A percentile compares a stretch with the other conserved stretches of the same genome.
These are phyloP conservation scores for Malassezia pachydermatis DNA, from an alignment of 1,284 basidiomycete species.

Conservation along the genomic window DNA sequence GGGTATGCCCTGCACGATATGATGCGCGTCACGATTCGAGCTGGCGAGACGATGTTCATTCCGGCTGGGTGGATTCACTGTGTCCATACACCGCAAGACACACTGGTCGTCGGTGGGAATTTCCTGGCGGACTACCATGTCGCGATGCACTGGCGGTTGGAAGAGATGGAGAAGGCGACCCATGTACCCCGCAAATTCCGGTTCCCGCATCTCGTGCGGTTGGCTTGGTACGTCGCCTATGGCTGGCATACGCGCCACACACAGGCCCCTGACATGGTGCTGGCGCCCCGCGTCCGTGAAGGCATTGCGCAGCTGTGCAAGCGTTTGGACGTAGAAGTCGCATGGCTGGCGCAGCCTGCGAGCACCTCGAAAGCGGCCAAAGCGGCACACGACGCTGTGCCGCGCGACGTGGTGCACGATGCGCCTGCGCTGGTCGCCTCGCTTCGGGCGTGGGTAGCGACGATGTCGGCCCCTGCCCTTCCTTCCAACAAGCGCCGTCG, in stretches of 20 bases:
- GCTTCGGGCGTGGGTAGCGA: too few species aligned
- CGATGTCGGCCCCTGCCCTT: too few species aligned
- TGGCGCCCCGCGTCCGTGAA: background rate
- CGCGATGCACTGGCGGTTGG: constrained; percentile 59
- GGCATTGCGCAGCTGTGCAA: constrained; percentile 9
- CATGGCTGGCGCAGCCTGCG: constrained; percentile 1
- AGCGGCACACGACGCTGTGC: constrained; percentile 12
- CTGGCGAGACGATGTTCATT: constrained; percentile 76
- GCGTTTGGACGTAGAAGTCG: constrained; percentile 5
- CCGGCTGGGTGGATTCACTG: constrained; percentile 81
- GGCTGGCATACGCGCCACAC: constrained; percentile 23
- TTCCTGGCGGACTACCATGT: constrained; percentile 49
- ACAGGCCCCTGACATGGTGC: background rate
- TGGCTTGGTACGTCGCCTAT: constrained; percentile 48
- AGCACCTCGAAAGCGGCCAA: constrained; percentile 3
- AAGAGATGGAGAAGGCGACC: constrained; percentile 82
- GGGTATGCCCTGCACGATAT: constrained; percentile 82
- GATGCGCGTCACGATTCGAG: constrained; percentile 65
- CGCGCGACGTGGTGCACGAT: constrained; percentile 10
- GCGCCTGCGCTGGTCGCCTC: background rate
- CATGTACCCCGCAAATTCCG: constrained; percentile 89
- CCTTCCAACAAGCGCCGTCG: background rate
- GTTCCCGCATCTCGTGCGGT: constrained; percentile 58
- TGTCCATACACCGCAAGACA: constrained; percentile 81
- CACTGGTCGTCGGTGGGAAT: constrained; percentile 92